Percentiles rank a stretch among this genome's conserved stretches.
These are phyloP conservation scores for Zopfochytrium polystomum DNA, from an alignment of 371 early-diverging fungal species.

Conservation along the genomic window DNA sequence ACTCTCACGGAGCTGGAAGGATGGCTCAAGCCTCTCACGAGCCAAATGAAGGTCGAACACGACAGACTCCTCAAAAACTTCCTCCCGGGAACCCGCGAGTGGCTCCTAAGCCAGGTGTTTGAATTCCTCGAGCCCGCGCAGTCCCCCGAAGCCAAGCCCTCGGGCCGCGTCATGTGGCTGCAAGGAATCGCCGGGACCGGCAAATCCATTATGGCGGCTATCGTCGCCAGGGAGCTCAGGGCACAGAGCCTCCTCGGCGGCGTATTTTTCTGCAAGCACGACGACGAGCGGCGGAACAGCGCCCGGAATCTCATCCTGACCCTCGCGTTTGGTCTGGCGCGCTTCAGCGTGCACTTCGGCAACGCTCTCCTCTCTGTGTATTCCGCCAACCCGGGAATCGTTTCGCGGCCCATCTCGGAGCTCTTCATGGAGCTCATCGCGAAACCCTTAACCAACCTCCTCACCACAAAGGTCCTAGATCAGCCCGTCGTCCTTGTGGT, in stretches of 20 bases:
- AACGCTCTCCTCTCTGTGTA: conserved; percentile 5
- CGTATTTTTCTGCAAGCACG: conserved; percentile 10
- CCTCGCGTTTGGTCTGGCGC: conserved; percentile 6
- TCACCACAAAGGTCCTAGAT: background rate
- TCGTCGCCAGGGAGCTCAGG: background rate
- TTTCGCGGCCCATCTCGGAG: conserved; percentile 7
- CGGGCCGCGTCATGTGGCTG: conserved; percentile 6
- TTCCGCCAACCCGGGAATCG: background rate
- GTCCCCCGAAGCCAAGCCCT: background rate
- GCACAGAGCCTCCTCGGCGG: background rate
- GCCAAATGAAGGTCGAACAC: conserved; percentile 2
- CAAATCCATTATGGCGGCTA: conserved; percentile 3
- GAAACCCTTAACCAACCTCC: conserved; percentile 3
- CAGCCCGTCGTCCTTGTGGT: conserved; percentile 21
- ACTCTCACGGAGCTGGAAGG: no score
- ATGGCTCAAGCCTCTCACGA: conserved; percentile 9
- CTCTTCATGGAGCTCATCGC: conserved; percentile 7
- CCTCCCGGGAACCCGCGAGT: conserved; percentile 7
- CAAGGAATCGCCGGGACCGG: conserved; percentile 4
- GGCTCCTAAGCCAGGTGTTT: conserved; percentile 2
- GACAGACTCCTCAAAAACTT: conserved; percentile 1
- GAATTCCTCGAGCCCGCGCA: no score
- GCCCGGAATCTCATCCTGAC: conserved; percentile 4
- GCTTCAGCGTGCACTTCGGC: conserved; percentile 12
- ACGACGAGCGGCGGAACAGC: no score